A percentile compares a stretch with the other conserved stretches of the same genome.
These are phyloP conservation scores for Arthrinium phaeospermum DNA, from an alignment of 2,329 filamentous ascomycete genomes.

Conservation along the genomic window DNA sequence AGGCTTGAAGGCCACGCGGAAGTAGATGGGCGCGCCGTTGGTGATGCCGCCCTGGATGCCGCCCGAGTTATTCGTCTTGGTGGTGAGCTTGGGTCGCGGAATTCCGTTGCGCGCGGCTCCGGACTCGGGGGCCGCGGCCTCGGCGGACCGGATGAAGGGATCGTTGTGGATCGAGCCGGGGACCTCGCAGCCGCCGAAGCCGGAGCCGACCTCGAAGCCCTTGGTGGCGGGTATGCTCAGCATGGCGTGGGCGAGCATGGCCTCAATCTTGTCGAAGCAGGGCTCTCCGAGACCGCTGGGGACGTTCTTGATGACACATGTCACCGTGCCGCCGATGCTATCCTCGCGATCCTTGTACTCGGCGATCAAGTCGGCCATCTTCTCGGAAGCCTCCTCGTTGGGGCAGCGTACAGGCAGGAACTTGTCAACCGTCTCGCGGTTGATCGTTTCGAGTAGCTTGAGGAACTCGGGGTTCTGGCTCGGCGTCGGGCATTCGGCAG, in stretches of 20 bases:
- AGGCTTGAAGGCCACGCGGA: constrained; percentile 93
- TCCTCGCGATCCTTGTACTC: constrained; percentile 79
- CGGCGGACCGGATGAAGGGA: constrained; percentile 70
- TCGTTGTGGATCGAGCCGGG: constrained; percentile 94
- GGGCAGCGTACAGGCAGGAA: constrained; percentile 91
- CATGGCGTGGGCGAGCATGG: constrained; percentile 90
- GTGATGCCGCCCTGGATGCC: constrained; percentile 95
- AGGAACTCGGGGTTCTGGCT: constrained; percentile 82
- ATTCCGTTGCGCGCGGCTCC: constrained; percentile 51
- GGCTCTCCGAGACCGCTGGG: constrained; percentile 91
- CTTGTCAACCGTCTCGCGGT: constrained; percentile 77
- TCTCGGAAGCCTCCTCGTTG: constrained; percentile 63
- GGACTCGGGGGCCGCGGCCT: constrained; percentile 48
- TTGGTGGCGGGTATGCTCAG: constrained; percentile 94
- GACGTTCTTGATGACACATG: constrained; percentile 87
- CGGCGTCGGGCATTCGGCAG: constrained; percentile 68
- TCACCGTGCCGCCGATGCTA: constrained; percentile 93
- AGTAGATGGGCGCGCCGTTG: constrained; percentile 93
- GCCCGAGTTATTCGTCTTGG: constrained; percentile 93
- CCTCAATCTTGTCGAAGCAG: constrained; percentile 94
- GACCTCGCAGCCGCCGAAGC: constrained; percentile 85
- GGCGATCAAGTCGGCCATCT: constrained; percentile 82
- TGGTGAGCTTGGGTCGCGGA: constrained; percentile 70
- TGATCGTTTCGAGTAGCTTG: constrained; percentile 72
- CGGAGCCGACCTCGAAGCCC: constrained; percentile 93